A percentile compares a stretch with the other conserved stretches of the same genome.
phyloP scores from a whole-genome alignment of 495 filamentous ascomycete genomes.

The Tuber microsphaerosporum region DNA sequence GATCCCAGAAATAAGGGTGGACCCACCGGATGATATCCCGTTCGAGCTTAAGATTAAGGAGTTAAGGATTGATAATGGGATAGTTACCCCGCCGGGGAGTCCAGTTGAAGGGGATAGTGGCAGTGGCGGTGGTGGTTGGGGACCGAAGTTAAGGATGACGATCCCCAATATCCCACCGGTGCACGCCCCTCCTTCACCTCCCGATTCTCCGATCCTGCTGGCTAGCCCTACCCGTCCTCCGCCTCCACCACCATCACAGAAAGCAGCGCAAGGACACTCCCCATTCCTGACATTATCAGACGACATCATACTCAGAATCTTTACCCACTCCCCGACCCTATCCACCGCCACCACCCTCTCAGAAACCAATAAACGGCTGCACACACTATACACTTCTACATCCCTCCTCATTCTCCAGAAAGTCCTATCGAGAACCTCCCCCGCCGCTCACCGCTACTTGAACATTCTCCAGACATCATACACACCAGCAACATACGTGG shows the following conservation, averaged over 20 bases:
- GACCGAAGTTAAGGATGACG: neutral
- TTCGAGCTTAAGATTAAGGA: constrained; percentile 19
- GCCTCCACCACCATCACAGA: constrained; percentile 19
- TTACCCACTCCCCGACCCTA: constrained; percentile 16
- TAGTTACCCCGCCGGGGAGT: neutral
- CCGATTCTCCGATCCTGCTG: constrained; percentile 9
- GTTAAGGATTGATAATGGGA: neutral
- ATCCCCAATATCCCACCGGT: neutral
- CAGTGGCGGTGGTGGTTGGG: neutral
- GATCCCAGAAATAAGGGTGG: constrained; percentile 19
- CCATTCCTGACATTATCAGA: constrained; percentile 23
- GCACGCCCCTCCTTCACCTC: constrained; percentile 25
- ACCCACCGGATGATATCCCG: constrained; percentile 32
- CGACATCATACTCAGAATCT: constrained; percentile 25
- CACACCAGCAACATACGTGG: constrained; percentile 18
- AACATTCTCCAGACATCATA: constrained; percentile 10
- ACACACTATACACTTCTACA: constrained; percentile 12
- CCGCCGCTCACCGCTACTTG: constrained; percentile 8
- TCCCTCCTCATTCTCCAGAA: constrained; percentile 19
- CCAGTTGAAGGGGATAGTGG: neutral
- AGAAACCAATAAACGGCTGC: constrained; percentile 19
- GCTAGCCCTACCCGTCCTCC: constrained; percentile 21
- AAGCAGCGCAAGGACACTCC: neutral
- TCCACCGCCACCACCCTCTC: constrained; percentile 17
- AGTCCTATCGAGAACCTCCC: constrained; percentile 13